These are phyloP conservation scores for Calonectria honghensis DNA, from an alignment of 2,329 filamentous ascomycete genomes.

Conservation along the genomic window DNA sequence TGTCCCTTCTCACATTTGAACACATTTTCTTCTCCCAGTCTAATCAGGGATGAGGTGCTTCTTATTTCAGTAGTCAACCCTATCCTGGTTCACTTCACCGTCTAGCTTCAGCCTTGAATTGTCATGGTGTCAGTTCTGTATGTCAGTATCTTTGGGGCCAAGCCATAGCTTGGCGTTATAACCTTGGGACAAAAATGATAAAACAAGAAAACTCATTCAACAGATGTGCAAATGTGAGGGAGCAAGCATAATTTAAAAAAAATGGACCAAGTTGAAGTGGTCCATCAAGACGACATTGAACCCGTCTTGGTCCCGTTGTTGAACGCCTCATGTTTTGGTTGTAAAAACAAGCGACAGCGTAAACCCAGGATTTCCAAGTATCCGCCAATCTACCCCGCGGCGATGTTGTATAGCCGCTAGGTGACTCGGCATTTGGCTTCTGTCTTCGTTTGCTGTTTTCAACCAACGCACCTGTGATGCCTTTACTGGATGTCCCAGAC, in stretches of 20 bases:
- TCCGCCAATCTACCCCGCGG: slow-evolving; percentile 66
- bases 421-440: slow-evolving; percentile 57
- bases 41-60: not conserved
- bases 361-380: slow-evolving; percentile 80
- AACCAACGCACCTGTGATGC: slow-evolving; percentile 36
- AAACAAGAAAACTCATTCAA: slow-evolving; percentile 25
- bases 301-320: slow-evolving; percentile 83
- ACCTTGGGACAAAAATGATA: slow-evolving; percentile 24
- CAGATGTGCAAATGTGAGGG: slow-evolving; percentile 42
- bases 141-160: slow-evolving; percentile 21
- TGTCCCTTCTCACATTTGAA: not conserved
- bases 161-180: slow-evolving; percentile 17
- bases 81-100: not conserved
- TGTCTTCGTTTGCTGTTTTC: slow-evolving; percentile 47
- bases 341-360: slow-evolving; percentile 88
- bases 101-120: slow-evolving; percentile 20
- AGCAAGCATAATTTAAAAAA: slow-evolving; percentile 46
- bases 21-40: too few relatives aligned
- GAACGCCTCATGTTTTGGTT: slow-evolving; percentile 89
- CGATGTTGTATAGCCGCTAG: slow-evolving; percentile 84
- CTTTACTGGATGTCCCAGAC: slow-evolving; percentile 92
- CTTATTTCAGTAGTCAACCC: not conserved
- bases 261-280: slow-evolving; percentile 79
- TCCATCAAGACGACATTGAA: slow-evolving; percentile 72
- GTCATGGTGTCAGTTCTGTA: not conserved